Conservation (phyloP, 2,329 filamentous ascomycete species). For the Colletotrichum melonis region DNA sequence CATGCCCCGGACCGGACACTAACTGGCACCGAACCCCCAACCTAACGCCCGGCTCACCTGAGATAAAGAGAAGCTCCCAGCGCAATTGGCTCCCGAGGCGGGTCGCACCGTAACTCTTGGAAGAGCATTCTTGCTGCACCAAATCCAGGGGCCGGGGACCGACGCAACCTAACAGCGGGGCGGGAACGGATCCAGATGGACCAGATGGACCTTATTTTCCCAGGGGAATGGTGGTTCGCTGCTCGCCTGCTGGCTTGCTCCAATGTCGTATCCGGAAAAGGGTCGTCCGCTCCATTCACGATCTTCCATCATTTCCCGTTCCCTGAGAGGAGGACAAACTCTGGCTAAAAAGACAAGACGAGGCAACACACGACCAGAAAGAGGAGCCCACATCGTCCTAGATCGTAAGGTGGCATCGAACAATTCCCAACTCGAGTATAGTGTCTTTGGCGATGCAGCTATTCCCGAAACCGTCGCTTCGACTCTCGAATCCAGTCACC, state of each 20-base stretch:
- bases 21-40: neutral
- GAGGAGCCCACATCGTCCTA: neutral
- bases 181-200: conserved; percentile 13
- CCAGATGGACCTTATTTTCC: conserved; percentile 13
- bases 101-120: conserved; percentile 7
- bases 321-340: neutral
- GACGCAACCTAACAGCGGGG: conserved; percentile 20
- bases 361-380: neutral
- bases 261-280: conserved; percentile 1
- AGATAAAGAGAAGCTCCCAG: neutral
- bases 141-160: conserved; percentile 6
- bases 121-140: neutral
- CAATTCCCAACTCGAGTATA: neutral
- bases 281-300: neutral
- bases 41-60: neutral
- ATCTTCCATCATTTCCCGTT: neutral
- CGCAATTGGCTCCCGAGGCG: conserved; percentile 2
- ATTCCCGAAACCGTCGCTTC: neutral
- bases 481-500: neutral
- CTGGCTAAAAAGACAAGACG: neutral
- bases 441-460: neutral
- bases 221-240: conserved; percentile 9
- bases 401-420: neutral
- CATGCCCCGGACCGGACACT: neutral
- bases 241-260: neutral